These are phyloP conservation scores for Candida railenensis DNA, from an alignment of 805 yeast genomes.

Conservation along the genomic window DNA sequence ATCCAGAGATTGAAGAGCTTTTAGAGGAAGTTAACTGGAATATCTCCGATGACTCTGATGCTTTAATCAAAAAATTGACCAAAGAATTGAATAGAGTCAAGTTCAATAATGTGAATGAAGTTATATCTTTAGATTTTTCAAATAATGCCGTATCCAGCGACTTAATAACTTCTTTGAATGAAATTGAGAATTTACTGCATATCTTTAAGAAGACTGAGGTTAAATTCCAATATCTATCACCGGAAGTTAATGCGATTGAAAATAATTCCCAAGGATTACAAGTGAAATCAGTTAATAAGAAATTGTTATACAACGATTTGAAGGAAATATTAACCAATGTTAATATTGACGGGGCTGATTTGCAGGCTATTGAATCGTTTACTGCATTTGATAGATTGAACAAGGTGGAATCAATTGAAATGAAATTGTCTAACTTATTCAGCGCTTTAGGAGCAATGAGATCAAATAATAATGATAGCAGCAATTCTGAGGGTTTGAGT, in stretches of 20 bases:
- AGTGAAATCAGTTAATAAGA: conserved; percentile 78
- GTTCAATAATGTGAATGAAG: conserved; percentile 55
- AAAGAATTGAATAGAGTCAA: conserved; percentile 62
- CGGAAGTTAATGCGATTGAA: conserved; percentile 71
- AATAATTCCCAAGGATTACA: conserved; percentile 78
- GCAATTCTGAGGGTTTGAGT: conserved; percentile 47
- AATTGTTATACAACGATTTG: conserved; percentile 68
- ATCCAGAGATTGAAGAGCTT: conserved; percentile 57
- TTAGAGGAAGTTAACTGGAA: conserved; percentile 81
- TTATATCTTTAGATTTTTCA: conserved; percentile 35
- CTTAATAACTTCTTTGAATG: conserved; percentile 29
- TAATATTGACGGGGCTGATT: conserved; percentile 56
- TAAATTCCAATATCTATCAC: conserved; percentile 45
- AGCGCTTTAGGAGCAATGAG: conserved; percentile 65
- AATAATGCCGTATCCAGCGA: conserved; percentile 32
- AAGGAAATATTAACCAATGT: conserved; percentile 69
- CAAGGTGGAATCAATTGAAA: conserved; percentile 50
- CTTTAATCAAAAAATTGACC: conserved; percentile 55
- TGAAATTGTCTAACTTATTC: conserved; percentile 52
- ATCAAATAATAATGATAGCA: conserved; percentile 38
- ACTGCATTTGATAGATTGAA: conserved; percentile 48
- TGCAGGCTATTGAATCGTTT: conserved; percentile 45
- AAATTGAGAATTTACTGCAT: conserved; percentile 33
- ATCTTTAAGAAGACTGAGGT: conserved; percentile 42
- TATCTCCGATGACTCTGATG: conserved; percentile 59